Evolutionary conservation across 176 grass and related monocot species (phyloP).

Genomic region (Rhynchospora tenuis): DNA sequence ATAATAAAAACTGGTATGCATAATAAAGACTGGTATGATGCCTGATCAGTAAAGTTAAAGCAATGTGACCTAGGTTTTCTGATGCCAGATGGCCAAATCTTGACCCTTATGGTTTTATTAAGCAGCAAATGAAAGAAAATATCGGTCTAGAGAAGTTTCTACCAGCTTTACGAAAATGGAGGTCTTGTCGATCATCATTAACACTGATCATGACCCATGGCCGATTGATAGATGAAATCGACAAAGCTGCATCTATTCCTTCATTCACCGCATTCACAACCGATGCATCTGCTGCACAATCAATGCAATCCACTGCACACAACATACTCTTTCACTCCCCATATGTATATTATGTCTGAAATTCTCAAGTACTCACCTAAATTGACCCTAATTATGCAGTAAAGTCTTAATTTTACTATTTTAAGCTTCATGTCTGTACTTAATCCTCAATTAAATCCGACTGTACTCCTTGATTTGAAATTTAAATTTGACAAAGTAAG

Average conservation of each 20-base stretch:
- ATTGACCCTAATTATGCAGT: background rate
- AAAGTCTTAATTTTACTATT: background rate
- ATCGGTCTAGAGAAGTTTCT: background rate
- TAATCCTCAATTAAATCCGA: background rate
- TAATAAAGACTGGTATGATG: background rate
- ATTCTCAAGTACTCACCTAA: background rate
- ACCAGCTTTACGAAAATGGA: conserved; percentile 99
- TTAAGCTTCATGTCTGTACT: background rate
- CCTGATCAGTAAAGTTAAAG: background rate
- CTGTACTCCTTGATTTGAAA: background rate
- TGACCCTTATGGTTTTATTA: background rate
- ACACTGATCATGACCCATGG: conserved; percentile 95
- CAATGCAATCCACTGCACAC: conserved; percentile 87
- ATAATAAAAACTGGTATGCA: too few relatives aligned
- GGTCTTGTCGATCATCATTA: conserved; percentile 79
- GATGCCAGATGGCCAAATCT: background rate
- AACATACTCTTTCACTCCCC: background rate
- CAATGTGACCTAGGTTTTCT: background rate
- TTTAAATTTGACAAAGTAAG: background rate
- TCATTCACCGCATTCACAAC: conserved; percentile 90
- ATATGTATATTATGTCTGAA: background rate
- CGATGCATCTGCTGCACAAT: conserved; percentile 78
- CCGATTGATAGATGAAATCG: conserved; percentile 49
- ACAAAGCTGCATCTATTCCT: conserved; percentile 58
- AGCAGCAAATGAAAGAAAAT: background rate